These are phyloP conservation scores for Lecanoromycetidae sp. DNA, from an alignment of 2,329 filamentous ascomycete species.

Conservation along the genomic window DNA sequence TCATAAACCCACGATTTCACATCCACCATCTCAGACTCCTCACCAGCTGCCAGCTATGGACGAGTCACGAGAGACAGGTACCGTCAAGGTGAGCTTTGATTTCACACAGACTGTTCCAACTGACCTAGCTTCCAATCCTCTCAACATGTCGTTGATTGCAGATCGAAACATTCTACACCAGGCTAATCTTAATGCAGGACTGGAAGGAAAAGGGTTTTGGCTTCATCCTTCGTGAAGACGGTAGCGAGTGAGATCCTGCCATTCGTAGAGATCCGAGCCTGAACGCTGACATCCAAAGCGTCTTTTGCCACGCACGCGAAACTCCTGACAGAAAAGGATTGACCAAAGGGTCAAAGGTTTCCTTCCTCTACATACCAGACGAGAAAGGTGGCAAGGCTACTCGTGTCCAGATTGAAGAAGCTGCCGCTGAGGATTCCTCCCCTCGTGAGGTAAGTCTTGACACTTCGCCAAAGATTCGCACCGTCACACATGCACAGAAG, in stretches of 20 bases:
- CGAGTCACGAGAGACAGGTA: too few species aligned
- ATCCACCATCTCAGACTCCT: too few species aligned
- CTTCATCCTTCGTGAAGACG: constrained; percentile 2
- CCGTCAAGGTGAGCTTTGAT: too few species aligned
- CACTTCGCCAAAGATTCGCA: too few species aligned
- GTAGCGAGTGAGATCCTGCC: not conserved
- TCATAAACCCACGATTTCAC: too few species aligned
- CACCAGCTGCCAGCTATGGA: too few species aligned
- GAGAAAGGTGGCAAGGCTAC: constrained; percentile 9
- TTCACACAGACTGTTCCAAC: too few species aligned
- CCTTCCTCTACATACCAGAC: constrained; percentile 9
- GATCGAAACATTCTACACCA: too few species aligned
- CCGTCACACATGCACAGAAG: not conserved
- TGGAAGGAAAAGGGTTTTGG: constrained; percentile 10
- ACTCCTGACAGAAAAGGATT: not conserved
- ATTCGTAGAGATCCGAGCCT: not conserved
- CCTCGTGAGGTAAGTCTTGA: constrained; percentile 1
- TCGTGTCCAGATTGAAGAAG: constrained; percentile 7
- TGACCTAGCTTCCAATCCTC: too few species aligned
- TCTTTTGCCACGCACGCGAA: constrained; percentile 10
- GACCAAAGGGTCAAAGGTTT: constrained; percentile 5
- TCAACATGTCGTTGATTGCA: too few species aligned
- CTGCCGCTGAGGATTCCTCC: not conserved
- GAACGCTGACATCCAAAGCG: not conserved
- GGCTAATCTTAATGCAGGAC: too few species aligned